Evolutionary conservation across 441 rosid species (phyloP), one percentile per base, ranked within the genome.

Genomic region (Viola pubescens): DNA sequence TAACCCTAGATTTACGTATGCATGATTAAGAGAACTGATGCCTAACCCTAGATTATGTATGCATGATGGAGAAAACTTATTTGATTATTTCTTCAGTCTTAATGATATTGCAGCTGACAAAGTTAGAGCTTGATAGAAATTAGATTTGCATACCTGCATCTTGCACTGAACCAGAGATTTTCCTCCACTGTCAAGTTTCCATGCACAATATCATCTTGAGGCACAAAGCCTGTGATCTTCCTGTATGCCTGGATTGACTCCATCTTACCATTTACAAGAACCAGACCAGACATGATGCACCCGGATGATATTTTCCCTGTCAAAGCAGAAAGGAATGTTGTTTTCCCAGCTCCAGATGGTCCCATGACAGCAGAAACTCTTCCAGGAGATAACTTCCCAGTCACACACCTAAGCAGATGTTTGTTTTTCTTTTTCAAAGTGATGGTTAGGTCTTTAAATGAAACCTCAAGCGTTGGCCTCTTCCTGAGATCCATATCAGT

Each of bases 271-370:
- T 94, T 94, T 57, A 94, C 77, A 12, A 84, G 89, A 81, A 91
- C 76, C 74, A 70, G 73, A 40, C 98, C 97, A 43, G 67, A 65
- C 75, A 87, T 77, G 7, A 56, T 63, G 75, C 99, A 91, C 14
- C 97, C 99, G 9, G 83, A 57, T 70, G 88, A 26, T 26, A 26
- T 85, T 75, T 87, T 85, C 34, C 99, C 99, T 5, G 86, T 80
- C 68, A 94, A 71, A 71, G 99, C 98, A 67, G 94, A 83, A 59
- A 94, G 83, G 76, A 94, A 94, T 19, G 99, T 91, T 5, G 99
- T 88, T 75, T 94, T 94, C 26, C 99, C 99, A 14, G 99, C 98
- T 42, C 98, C 98, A n/a, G 99, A 94, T 42, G 99, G 98, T 53
- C 98, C 99, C 98, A 91, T 94, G 42, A 94, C 99, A 39, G 98